Evolutionary conservation across 495 filamentous ascomycete species (phyloP), one percentile per base, ranked within the genome.

Genomic region (Tuber aestivum): DNA sequence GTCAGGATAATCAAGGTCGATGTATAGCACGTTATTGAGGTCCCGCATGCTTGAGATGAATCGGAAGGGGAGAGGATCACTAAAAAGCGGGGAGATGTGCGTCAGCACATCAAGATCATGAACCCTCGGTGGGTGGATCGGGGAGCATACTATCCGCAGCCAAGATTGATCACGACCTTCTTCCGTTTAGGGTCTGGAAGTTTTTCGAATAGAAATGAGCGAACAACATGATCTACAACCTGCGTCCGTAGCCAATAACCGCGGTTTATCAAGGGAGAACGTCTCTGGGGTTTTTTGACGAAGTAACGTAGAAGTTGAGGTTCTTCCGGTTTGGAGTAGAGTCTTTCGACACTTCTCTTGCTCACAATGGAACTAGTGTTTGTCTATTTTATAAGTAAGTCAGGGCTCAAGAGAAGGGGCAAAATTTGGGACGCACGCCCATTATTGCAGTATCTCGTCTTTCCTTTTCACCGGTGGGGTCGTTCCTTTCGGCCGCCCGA

Each of bases 321-420:
- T 77, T 95, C 87, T 73, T 89, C 84, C 23, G 88, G 83, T 78
- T 78, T 73, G 74, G 91, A 91, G 84, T 97, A 97, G 32, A 95
- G 87, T 79, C 90, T 89, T 82, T 97, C 93, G 41, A 97, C 93
- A 79, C 92, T 94, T 75, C 93, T 88, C 83, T 97, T 97, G 40
- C 93, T 97, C 56, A 93, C 90, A 80, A 97, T 97, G 79, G 91
- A 94, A 84, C 91, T 93, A 83, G 89, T 93, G 82, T 97, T 97
- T 73, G 94, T 97, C 91, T 94, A 79, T 70, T 70, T 41, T 40
- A 70, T 40, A 2, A 70, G 32, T 41, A n/a, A 37, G 41, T 80
- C 40, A 77, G 75, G 48, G 21, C 75, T 70, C 50, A 41, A n/a
- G 27, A 41, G 44, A 71, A 65, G 61, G 70, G 44, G 44, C 38